Conservation (phyloP, 148 eudicot species). For the Bassia scoparia region DNA sequence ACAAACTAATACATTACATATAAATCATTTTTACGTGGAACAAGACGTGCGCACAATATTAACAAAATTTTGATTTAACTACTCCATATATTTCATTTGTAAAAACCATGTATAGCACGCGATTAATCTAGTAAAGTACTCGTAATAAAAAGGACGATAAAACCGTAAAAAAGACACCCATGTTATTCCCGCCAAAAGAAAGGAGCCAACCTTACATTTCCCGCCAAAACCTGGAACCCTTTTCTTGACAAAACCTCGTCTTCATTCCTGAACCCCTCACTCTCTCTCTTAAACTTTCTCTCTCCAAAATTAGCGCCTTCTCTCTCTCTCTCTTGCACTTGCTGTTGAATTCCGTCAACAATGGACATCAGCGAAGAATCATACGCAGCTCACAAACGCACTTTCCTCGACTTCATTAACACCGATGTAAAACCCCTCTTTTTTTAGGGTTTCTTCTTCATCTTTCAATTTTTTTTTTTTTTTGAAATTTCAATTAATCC, state of each 20-base stretch:
- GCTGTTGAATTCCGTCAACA: background rate
- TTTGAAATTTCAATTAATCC: background rate
- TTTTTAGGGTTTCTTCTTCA: background rate
- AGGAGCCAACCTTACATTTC: background rate
- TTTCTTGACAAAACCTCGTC: too few relatives aligned
- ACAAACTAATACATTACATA: too few relatives aligned
- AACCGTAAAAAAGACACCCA: too few relatives aligned
- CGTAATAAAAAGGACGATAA: too few relatives aligned
- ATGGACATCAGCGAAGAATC: constrained; percentile 88
- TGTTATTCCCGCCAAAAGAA: too few relatives aligned
- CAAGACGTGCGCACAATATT: too few relatives aligned
- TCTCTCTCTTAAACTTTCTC: background rate
- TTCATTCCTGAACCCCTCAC: background rate
- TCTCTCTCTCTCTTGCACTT: background rate
- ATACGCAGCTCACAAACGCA: constrained; percentile 73
- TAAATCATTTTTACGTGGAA: too few relatives aligned
- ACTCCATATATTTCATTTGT: too few relatives aligned
- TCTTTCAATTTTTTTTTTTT: background rate
- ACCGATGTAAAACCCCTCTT: constrained; percentile 43
- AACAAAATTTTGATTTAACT: too few relatives aligned
- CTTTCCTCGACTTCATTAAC: constrained; percentile 75
- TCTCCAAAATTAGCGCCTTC: background rate
- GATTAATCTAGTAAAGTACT: too few relatives aligned
- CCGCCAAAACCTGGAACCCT: constrained; percentile 15
- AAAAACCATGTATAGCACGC: too few relatives aligned